Conservation (phyloP, 306 rosid species). For the Medicago ruthenica region DNA sequence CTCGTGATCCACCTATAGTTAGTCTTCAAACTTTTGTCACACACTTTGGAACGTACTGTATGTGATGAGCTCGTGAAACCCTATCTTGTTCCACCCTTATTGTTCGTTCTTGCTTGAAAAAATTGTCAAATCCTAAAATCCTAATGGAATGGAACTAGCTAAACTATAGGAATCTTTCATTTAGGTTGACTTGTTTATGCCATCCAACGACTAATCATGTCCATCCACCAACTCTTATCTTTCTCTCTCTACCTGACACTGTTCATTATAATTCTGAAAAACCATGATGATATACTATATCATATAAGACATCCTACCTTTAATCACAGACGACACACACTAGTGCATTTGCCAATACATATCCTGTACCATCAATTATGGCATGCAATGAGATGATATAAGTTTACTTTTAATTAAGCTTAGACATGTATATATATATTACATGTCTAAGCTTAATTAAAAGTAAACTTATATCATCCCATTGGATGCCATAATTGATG, state of each 20-base stretch:
- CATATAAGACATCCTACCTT: neutral
- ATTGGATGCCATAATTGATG: too few species aligned
- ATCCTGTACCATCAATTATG: constrained; percentile 2
- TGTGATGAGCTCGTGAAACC: constrained; percentile 44
- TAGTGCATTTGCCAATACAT: constrained; percentile 14
- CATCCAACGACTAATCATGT: constrained; percentile 42
- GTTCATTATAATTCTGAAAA: constrained; percentile 14
- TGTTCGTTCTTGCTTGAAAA: neutral
- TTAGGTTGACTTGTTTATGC: constrained; percentile 45
- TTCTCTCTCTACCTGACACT: constrained; percentile 24
- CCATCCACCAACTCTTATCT: constrained; percentile 40
- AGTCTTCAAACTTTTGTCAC: constrained; percentile 33
- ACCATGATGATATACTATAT: neutral
- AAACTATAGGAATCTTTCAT: constrained; percentile 42
- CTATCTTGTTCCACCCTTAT: neutral
- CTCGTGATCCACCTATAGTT: neutral
- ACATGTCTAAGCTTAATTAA: too few species aligned
- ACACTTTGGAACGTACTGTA: constrained; percentile 46
- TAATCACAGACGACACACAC: neutral
- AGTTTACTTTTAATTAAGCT: neutral
- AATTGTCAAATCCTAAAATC: neutral
- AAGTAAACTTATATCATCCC: too few species aligned
- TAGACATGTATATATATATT: too few species aligned
- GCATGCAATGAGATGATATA: neutral
- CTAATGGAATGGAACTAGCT: constrained; percentile 7